These are phyloP conservation scores for Clarireedia monteithiana DNA, from an alignment of 2,329 filamentous ascomycete genomes.

Conservation along the genomic window DNA sequence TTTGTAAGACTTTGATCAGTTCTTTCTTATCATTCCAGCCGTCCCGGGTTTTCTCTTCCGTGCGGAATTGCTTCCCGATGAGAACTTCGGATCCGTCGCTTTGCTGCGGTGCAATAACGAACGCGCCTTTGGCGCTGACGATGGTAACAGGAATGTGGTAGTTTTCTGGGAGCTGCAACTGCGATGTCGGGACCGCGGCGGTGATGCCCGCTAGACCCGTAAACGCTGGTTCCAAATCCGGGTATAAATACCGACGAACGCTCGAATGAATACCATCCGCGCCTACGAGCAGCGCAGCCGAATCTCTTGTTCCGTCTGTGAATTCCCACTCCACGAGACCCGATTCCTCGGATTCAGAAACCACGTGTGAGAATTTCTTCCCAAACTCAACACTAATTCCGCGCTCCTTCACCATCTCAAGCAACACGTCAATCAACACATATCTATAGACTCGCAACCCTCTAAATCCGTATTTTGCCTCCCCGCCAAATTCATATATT, in stretches of 20 bases:
- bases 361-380: conserved; percentile 39
- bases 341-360: conserved; percentile 32
- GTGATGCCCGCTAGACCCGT: conserved; percentile 38
- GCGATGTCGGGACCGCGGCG: conserved; percentile 19
- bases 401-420: conserved; percentile 33
- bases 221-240: conserved; percentile 41
- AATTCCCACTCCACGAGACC: conserved; percentile 38
- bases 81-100: conserved; percentile 41
- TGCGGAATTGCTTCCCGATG: conserved; percentile 37
- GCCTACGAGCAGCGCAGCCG: conserved; percentile 42
- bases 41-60: conserved; percentile 32
- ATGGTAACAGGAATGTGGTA: conserved; percentile 17
- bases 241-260: conserved; percentile 44
- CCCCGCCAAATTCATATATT: conserved; percentile 40
- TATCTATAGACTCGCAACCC: conserved; percentile 47
- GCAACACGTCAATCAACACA: conserved; percentile 42
- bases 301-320: conserved; percentile 35
- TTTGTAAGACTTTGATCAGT: conserved; percentile 30
- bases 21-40: conserved; percentile 40
- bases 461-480: conserved; percentile 42
- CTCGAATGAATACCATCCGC: conserved; percentile 53
- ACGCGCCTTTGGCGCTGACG: conserved; percentile 33
- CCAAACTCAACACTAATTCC: conserved; percentile 39
- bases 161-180: conserved; percentile 15
- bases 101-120: conserved; percentile 43